Evolutionary conservation across 257 asterid genomes (phyloP), one percentile per base, ranked within the genome.

Genomic region (Solanum medicagineum): DNA sequence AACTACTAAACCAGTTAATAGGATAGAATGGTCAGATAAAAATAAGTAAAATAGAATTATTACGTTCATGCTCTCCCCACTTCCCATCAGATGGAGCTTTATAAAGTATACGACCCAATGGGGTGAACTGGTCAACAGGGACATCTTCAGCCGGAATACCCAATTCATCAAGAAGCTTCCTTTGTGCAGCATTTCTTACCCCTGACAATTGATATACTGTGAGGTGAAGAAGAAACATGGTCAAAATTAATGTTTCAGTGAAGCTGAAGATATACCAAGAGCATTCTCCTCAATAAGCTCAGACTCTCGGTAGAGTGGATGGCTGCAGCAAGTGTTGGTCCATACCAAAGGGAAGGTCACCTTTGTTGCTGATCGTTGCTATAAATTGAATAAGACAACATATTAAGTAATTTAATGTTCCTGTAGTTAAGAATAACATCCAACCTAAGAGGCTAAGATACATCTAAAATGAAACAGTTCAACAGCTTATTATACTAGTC

Each of bases 301-400:
- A 13, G 97, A 93, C 51, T 96, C 98, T 19, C 99, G 92, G 90
- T 89, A 92, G n/a, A 96, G 93, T 16, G 99, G 99, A 88, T 96
- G 99, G 89, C 99, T 96, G 93, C 99, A 96, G 88, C 99, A 96
- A 80, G 99, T 94, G 95, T 96, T 96, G 44, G 99, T 96, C 99
- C 99, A 96, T 69, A 96, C 99, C 87, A 92, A 83, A 44, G 99
- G 99, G 87, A 96, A 96, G 80, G 99, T 96, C 79, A 96, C 99
- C 93, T 96, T 96, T 83, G 99, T 93, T 70, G 98, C 91, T 66
- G 99, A 96, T 63, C 99, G 92, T 96, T 93, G 99, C 99, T 96
- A 94, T 88, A 86, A 49, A 81, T 19, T 44, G 42, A 68, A 44
- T 53, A 36, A 26, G 22, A 84, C 81, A 13, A 20, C 62, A 53